Evolutionary conservation across 345 rosid genomes (phyloP), one percentile per base, ranked within the genome.

Genomic region (Linum lewisii): DNA sequence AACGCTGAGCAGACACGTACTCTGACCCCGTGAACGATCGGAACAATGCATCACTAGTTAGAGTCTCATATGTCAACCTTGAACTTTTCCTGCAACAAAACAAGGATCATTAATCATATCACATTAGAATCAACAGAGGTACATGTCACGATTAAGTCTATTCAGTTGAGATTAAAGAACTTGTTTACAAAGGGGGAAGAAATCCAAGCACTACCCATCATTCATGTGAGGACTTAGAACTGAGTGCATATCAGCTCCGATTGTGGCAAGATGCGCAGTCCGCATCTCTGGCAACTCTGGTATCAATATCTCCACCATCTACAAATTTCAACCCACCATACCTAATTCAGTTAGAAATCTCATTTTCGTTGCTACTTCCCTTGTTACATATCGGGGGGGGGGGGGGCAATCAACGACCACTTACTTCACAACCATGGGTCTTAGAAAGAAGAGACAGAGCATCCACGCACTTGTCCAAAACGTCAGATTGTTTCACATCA

Each of bases 221-320:
- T 68, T 75, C 53, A 75, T 63, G 69, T 90, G 77, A 60, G 87
- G 81, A 72, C 63, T 84, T 58, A 84, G 55, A 36, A 73, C 73
- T 55, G 62, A 34, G 23, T 72, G 24, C 32, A 68, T 5, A 63
- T 80, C 79, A 22, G 85, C 77, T 72, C 97, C 97, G 51, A 89
- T 86, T 10, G 92, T 79, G 50, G 86, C 75, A 60, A 90, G 36
- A 76, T 86, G 92, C 68, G 97, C 92, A 59, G 67, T 74, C 49
- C 84, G 82, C 97, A 84, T 84, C 76, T 86, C 97, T 26, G 67
- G 79, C 58, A 90, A 77, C 76, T 86, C 95, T 45, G 97, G 97
- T 73, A 90, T 72, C 58, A 83, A 95, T 62, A 86, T 76, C 76
- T 90, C 97, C 38, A 77, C 75, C 49, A 79, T 77, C 97, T 89